A percentile compares a stretch with the other conserved stretches of the same genome.
Evolutionary conservation across 768 basidiomycete genomes (phyloP).

Genomic region (Lactarius psammicola): DNA sequence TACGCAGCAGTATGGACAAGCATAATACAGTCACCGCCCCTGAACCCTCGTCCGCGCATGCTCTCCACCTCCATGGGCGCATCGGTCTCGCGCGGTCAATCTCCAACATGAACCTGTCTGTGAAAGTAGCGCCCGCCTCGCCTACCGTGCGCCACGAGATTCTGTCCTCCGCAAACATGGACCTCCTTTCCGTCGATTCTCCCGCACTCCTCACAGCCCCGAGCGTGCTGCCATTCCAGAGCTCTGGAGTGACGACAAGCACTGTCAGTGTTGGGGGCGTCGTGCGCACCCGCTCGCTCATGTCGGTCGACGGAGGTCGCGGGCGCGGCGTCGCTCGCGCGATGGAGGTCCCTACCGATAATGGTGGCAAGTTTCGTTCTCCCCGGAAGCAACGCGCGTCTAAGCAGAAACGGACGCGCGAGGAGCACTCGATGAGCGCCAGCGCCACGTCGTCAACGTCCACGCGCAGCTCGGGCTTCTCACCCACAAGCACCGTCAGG

Average conservation of each 20-base stretch:
- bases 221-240: slow-evolving; percentile 23
- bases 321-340: slow-evolving; percentile 27
- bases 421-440: not conserved
- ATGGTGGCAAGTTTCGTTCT: not conserved
- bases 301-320: slow-evolving; percentile 18
- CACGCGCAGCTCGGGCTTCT: not conserved
- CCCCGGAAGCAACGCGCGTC: not conserved
- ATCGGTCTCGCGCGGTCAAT: slow-evolving; percentile 1
- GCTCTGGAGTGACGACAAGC: slow-evolving; percentile 28
- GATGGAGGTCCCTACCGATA: slow-evolving; percentile 21
- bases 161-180: slow-evolving; percentile 8
- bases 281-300: slow-evolving; percentile 28
- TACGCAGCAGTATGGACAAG: slow-evolving; percentile 5
- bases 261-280: slow-evolving; percentile 27
- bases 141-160: slow-evolving; percentile 2
- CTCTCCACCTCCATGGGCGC: not conserved
- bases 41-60: not conserved
- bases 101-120: slow-evolving; percentile 13
- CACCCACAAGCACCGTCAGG: slow-evolving; percentile 10
- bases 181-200: slow-evolving; percentile 20
- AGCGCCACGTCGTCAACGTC: slow-evolving; percentile 9
- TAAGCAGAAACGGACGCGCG: slow-evolving; percentile 9
- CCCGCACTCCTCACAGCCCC: slow-evolving; percentile 28
- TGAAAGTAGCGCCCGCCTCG: not conserved
- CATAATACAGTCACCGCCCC: not conserved